A percentile compares a stretch with the other conserved stretches of the same genome.
Evolutionary conservation across 768 basidiomycete genomes (phyloP).

Genomic region (Boletellus sp.): DNA sequence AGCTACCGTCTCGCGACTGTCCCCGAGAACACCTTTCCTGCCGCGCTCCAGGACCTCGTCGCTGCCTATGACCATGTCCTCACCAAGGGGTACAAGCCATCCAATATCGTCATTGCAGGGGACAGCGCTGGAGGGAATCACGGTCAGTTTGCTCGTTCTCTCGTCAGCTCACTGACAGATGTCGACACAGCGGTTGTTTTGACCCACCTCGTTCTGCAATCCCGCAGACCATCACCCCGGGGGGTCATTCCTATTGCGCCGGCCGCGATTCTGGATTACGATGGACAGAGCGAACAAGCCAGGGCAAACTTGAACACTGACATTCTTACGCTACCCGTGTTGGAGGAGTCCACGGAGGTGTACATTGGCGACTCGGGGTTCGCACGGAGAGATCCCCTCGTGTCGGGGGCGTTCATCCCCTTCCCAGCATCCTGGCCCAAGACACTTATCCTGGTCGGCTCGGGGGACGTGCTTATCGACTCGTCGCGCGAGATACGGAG

Average conservation of each 20-base stretch:
- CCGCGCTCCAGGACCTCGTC: slow-evolving; percentile 19
- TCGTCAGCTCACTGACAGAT: neutral
- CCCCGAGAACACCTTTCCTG: slow-evolving; percentile 23
- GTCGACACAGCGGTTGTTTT: slow-evolving; percentile 18
- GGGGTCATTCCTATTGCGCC: slow-evolving; percentile 61
- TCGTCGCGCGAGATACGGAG: neutral
- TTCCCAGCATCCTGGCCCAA: slow-evolving; percentile 20
- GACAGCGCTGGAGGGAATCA: slow-evolving; percentile 27
- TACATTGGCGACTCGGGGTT: slow-evolving; percentile 15
- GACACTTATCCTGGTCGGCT: slow-evolving; percentile 22
- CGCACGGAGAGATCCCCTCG: slow-evolving; percentile 14
- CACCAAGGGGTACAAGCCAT: slow-evolving; percentile 17
- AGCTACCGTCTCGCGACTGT: slow-evolving; percentile 24
- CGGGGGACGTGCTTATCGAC: slow-evolving; percentile 12
- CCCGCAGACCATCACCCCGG: slow-evolving; percentile 44
- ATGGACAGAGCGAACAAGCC: neutral
- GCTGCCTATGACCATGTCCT: slow-evolving; percentile 27
- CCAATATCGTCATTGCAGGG: slow-evolving; percentile 23
- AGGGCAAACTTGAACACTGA: neutral
- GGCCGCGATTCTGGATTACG: neutral
- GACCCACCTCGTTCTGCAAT: slow-evolving; percentile 44
- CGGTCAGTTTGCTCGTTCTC: slow-evolving; percentile 8
- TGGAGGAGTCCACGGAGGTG: neutral
- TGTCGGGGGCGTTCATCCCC: slow-evolving; percentile 12
- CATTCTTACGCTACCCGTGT: neutral